These are phyloP conservation scores for Vararia minispora DNA, from an alignment of 768 basidiomycete genomes.

Conservation along the genomic window DNA sequence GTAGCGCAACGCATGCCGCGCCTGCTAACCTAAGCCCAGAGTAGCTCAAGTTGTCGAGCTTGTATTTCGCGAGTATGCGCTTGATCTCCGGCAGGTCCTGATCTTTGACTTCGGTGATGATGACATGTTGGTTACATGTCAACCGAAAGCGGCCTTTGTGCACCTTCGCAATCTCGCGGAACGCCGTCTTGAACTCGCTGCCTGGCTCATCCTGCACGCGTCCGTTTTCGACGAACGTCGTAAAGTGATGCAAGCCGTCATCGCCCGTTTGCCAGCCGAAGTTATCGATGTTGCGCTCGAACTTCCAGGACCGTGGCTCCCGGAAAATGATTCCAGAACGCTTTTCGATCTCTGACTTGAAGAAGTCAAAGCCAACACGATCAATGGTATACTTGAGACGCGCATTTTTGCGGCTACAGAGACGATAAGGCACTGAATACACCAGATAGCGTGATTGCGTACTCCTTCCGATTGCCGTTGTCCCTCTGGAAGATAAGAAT, in stretches of 20 bases:
- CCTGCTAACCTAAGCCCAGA: slow-evolving; percentile 74
- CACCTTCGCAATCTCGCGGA: slow-evolving; percentile 83
- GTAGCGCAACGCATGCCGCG: slow-evolving; percentile 94
- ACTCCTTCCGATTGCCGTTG: slow-evolving; percentile 91
- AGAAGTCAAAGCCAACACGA: slow-evolving; percentile 79
- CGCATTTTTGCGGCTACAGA: slow-evolving; percentile 45
- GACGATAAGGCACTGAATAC: too few relatives aligned
- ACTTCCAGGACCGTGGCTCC: slow-evolving; percentile 63
- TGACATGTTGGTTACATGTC: slow-evolving; percentile 88
- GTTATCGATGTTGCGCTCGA: slow-evolving; percentile 83
- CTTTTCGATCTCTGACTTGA: slow-evolving; percentile 82
- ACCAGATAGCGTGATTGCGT: not conserved
- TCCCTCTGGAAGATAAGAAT: slow-evolving; percentile 90
- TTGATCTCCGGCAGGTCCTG: slow-evolving; percentile 71
- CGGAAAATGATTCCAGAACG: slow-evolving; percentile 67
- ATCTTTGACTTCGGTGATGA: slow-evolving; percentile 70
- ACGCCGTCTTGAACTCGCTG: slow-evolving; percentile 80
- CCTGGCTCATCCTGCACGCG: slow-evolving; percentile 90
- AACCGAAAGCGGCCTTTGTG: slow-evolving; percentile 90
- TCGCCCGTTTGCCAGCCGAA: slow-evolving; percentile 85
- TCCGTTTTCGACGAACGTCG: slow-evolving; percentile 91
- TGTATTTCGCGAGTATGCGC: slow-evolving; percentile 65
- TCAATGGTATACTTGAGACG: slow-evolving; percentile 95
- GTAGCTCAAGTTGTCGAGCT: slow-evolving; percentile 75
- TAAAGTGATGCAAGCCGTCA: slow-evolving; percentile 84